phyloP scores from a whole-genome alignment of 495 filamentous ascomycete species.

The Daldinia concentrica region DNA sequence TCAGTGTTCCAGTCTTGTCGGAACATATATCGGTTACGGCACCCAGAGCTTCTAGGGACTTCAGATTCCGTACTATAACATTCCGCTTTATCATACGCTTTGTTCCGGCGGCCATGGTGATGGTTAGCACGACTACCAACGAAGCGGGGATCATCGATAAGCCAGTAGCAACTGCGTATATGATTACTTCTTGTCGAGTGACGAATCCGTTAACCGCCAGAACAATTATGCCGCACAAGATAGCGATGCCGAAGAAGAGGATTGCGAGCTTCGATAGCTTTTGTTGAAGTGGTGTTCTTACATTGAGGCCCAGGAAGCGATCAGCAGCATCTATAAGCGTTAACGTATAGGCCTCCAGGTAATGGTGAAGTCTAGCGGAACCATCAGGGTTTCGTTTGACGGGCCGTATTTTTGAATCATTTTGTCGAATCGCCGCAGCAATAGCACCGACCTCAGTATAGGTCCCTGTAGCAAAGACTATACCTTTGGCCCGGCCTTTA shows the following conservation, averaged over 20 bases:
- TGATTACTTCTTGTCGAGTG: slow-evolving; percentile 55
- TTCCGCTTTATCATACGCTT: slow-evolving; percentile 60
- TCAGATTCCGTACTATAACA: slow-evolving; percentile 62
- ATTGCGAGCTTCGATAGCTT: slow-evolving; percentile 62
- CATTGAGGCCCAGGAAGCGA: slow-evolving; percentile 72
- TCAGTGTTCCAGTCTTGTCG: slow-evolving; percentile 77
- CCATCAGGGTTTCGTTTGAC: slow-evolving; percentile 68
- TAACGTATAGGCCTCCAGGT: slow-evolving; percentile 73
- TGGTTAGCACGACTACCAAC: slow-evolving; percentile 63
- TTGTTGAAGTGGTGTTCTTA: slow-evolving; percentile 63
- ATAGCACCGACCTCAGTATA: slow-evolving; percentile 61
- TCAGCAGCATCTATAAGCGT: slow-evolving; percentile 73
- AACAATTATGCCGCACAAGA: slow-evolving; percentile 62
- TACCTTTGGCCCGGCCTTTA: slow-evolving; percentile 57
- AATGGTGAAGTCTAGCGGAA: slow-evolving; percentile 69
- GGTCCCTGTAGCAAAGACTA: slow-evolving; percentile 57
- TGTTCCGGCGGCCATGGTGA: slow-evolving; percentile 64
- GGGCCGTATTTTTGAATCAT: slow-evolving; percentile 55
- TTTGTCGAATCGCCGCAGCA: slow-evolving; percentile 54
- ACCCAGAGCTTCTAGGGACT: slow-evolving; percentile 67
- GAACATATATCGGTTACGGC: slow-evolving; percentile 78
- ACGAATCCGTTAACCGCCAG: slow-evolving; percentile 59
- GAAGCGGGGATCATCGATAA: slow-evolving; percentile 66
- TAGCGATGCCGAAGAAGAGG: slow-evolving; percentile 58
- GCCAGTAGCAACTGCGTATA: slow-evolving; percentile 67